phyloP scores from a whole-genome alignment of 1,284 basidiomycete genomes.

The Retiboletus fuscus region DNA sequence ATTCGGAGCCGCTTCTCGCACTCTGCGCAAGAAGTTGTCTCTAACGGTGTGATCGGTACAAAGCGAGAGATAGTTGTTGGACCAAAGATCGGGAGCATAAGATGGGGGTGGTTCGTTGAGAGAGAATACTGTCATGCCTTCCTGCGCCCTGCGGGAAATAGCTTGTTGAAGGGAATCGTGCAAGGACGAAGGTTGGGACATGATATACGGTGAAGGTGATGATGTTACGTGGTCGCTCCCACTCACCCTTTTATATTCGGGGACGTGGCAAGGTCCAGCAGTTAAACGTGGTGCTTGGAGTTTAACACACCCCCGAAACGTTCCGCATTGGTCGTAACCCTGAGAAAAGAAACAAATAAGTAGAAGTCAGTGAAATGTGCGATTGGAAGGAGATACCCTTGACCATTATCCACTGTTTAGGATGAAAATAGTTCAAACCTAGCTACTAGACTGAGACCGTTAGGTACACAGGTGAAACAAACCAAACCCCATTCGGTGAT shows the following conservation, averaged over 20 bases:
- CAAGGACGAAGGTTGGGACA: slow-evolving; percentile 29
- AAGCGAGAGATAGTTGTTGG: slow-evolving; percentile 74
- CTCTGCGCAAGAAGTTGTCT: slow-evolving; percentile 48
- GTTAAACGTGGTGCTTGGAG: no score
- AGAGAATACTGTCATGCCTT: slow-evolving; percentile 22
- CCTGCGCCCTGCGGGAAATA: slow-evolving; percentile 19
- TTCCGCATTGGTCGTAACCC: no score
- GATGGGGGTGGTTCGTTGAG: slow-evolving; percentile 52
- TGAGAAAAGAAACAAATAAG: no score
- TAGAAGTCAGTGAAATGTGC: no score
- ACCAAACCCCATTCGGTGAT: no score
- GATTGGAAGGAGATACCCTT: no score
- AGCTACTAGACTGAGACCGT: no score
- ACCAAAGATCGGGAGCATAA: slow-evolving; percentile 59
- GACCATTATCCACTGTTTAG: no score
- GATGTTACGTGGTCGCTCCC: background rate
- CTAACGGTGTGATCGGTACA: slow-evolving; percentile 53
- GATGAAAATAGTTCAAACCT: no score
- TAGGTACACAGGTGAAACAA: no score
- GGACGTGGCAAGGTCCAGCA: background rate
- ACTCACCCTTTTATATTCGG: slow-evolving; percentile 30
- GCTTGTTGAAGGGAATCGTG: slow-evolving; percentile 34
- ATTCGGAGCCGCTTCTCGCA: slow-evolving; percentile 40
- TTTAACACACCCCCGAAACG: no score
- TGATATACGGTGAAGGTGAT: slow-evolving; percentile 9